Conservation (phyloP, 2,329 filamentous ascomycete species). For the Fusarium falciforme region DNA sequence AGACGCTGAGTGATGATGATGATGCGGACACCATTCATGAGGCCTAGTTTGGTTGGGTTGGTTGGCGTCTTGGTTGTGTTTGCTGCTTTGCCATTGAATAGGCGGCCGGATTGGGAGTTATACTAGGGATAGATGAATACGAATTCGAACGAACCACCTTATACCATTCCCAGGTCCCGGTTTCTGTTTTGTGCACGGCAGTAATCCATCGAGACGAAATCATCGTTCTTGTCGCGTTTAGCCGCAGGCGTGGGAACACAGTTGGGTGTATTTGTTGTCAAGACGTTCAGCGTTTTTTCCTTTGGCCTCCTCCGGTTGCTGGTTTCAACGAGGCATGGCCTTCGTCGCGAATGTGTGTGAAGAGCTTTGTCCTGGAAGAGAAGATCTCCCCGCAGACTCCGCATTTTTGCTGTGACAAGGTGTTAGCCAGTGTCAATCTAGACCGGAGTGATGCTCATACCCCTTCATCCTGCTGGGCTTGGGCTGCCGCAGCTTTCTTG, state of each 20-base stretch:
- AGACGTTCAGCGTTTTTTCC: conserved; percentile 48
- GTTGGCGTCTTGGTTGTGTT: conserved; percentile 30
- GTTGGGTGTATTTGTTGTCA: neutral
- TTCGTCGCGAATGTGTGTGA: conserved; percentile 76
- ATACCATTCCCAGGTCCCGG: neutral
- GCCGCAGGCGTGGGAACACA: neutral
- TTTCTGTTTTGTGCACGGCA: neutral
- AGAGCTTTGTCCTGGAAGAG: conserved; percentile 76
- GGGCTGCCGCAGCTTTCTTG: conserved; percentile 57
- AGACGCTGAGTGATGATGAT: conserved; percentile 83
- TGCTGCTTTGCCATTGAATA: conserved; percentile 8
- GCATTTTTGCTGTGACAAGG: conserved; percentile 53
- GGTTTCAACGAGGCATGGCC: conserved; percentile 68
- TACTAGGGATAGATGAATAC: conserved; percentile 38
- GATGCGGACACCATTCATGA: conserved; percentile 59
- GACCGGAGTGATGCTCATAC: conserved; percentile 44
- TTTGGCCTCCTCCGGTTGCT: conserved; percentile 45
- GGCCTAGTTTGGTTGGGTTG: conserved; percentile 27
- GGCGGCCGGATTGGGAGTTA: conserved; percentile 25
- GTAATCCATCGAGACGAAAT: neutral
- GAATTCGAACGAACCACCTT: conserved; percentile 19
- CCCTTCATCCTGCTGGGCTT: conserved; percentile 46
- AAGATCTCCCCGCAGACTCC: conserved; percentile 59
- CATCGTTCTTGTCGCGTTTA: neutral
- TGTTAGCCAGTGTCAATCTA: neutral